Evolutionary conservation across 768 basidiomycete genomes (phyloP), one percentile per base, ranked within the genome.

Genomic region (Mycena venus): DNA sequence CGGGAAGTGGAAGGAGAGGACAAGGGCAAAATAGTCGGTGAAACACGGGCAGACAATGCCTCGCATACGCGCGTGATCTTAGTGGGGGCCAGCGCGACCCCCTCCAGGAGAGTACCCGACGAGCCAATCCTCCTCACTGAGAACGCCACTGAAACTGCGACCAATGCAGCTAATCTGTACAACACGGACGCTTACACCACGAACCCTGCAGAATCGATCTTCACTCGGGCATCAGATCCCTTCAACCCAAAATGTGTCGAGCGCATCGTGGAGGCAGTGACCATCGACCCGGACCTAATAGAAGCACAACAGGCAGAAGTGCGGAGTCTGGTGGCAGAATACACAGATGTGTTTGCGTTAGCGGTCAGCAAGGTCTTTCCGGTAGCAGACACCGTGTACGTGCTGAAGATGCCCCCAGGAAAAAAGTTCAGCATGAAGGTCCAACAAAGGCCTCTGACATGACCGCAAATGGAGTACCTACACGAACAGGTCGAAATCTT

Each of bases 341-440:
- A 79, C 64, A 84, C 87, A 0, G 86, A 88, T 70, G 75, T 80
- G 29, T 89, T 86, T 67, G 84, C 85, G 8, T 73, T 87, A 2
- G 81, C 83, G 0, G 73, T 87, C 11, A 79, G 80, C 27, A 85
- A 89, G 68, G 87, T 88, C 2, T 62, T 58, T 1, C 71, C 77
- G 0, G 82, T 87, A 0, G 53, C 77, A 11, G 83, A 80, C 2
- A 81, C 80, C 4, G 75, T 77, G 3, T 86, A 88, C 72, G 68
- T 58, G 3, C 78, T 87, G 9, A 77, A 84, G 58, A 79, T 88
- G 1, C 81, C 81, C 0, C 59, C 73, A 19, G 80, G 75, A 3
- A 59, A 76, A 0, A 79, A 25, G 14, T 84, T 88, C 73, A 75
- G 75, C 0, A 84, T 61, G 2, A 84, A 83, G 27, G 77, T 85